Evolutionary conservation across 2,329 filamentous ascomycete species (phyloP).

Genomic region (Pseudohalonectria lignicola): DNA sequence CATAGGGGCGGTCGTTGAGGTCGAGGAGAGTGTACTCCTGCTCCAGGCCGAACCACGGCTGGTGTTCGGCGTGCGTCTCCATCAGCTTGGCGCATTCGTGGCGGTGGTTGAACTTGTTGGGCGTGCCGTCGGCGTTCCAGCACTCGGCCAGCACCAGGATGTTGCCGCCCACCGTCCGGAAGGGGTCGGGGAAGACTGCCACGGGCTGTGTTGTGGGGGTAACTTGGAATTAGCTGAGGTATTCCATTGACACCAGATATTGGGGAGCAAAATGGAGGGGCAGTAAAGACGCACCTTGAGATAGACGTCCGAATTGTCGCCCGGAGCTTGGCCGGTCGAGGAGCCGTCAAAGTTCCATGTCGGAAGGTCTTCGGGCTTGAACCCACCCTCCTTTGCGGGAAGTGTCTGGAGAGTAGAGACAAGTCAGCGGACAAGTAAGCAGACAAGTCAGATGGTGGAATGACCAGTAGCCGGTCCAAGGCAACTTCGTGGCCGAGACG

Average conservation of each 20-base stretch:
- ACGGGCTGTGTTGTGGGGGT: too few species aligned
- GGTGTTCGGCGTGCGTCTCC: constrained; percentile 70
- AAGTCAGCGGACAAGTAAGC: too few species aligned
- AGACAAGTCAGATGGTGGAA: too few species aligned
- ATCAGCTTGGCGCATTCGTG: constrained; percentile 85
- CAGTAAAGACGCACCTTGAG: constrained; percentile 47
- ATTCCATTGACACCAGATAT: constrained; percentile 59
- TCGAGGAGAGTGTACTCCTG: constrained; percentile 96
- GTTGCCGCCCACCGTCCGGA: constrained; percentile 69
- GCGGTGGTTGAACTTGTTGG: constrained; percentile 98
- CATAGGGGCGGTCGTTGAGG: constrained; percentile 76
- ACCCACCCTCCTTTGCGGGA: constrained; percentile 9
- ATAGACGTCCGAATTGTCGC: constrained; percentile 66
- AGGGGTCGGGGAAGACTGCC: constrained; percentile 71
- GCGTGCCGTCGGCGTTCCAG: constrained; percentile 86
- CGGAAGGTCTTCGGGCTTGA: constrained; percentile 44
- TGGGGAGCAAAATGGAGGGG: constrained; percentile 67
- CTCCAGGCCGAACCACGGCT: constrained; percentile 96
- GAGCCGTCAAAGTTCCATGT: constrained; percentile 75
- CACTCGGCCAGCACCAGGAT: constrained; percentile 91
- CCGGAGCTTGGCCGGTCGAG: constrained; percentile 64
- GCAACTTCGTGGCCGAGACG: too few species aligned
- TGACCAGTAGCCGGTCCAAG: too few species aligned
- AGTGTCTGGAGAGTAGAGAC: not conserved
- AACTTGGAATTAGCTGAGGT: too few species aligned